phyloP scores from a whole-genome alignment of 192 early-diverging fungal genomes.

The Geranomyces variabilis region DNA sequence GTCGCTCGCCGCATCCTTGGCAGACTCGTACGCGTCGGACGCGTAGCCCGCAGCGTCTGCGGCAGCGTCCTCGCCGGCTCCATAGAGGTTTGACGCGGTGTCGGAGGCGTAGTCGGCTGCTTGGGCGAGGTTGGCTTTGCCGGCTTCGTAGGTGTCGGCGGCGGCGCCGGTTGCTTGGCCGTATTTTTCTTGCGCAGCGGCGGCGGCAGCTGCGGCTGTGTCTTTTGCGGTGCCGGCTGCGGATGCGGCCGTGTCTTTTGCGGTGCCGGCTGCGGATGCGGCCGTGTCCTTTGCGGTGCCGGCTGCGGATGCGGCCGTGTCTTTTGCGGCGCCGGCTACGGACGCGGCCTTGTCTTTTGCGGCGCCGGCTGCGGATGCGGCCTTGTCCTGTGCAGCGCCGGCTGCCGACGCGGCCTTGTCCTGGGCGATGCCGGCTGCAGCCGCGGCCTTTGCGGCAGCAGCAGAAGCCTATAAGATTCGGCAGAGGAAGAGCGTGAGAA shows the following conservation, averaged over 20 bases:
- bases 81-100: not conserved
- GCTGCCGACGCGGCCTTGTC: not conserved
- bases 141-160: not conserved
- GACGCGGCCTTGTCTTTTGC: not conserved
- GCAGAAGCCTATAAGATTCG: not conserved
- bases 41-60: not conserved
- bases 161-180: not conserved
- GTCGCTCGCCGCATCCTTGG: not conserved
- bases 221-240: not conserved
- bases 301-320: not conserved
- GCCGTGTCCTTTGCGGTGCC: not conserved
- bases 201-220: not conserved
- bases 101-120: slow-evolving; percentile 2
- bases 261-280: not conserved
- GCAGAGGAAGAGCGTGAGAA: too few species aligned
- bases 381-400: not conserved
- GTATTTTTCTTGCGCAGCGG: not conserved
- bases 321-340: not conserved
- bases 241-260: not conserved
- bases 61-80: not conserved
- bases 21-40: not conserved
- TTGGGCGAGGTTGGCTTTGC: not conserved
- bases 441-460: slow-evolving; percentile 9
- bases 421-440: not conserved
- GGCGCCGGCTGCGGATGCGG: not conserved